Evolutionary conservation across 257 asterid genomes (phyloP), one percentile per base, ranked within the genome.

Genomic region (Nicotiana obtusifolia): DNA sequence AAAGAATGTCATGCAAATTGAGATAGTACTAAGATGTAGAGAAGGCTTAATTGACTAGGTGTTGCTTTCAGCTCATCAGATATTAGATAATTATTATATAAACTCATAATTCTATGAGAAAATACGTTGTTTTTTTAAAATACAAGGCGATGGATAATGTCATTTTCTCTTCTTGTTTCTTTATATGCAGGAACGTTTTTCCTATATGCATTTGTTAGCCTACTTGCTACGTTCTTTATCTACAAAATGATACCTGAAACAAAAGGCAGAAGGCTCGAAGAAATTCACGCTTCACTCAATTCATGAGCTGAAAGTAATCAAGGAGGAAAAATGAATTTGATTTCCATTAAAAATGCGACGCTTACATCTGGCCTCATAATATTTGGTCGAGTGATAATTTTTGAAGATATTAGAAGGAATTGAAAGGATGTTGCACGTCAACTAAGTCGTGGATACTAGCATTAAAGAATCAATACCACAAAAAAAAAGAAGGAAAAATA

Each of bases 191-290:
- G 89, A 49, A 84, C 89, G 28, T 86, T 86, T 80, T 75, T 84
- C 26, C 20, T 84, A 2, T 84, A 81, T 65, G 84, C 86, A 20
- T 26, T 56, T 1, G 35, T 84, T 41, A 71, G 81, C 56, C 66
- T 69, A 69, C 71, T 84, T 19, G 79, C 87, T 11, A 76, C 80
- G 10, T 17, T 86, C 8, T 86, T 86, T 69, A 81, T 84, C 31
- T 78, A 17, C 24, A 53, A 80, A 60, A 8, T 87, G 15, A 37
- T 87, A 47, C 89, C 87, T 1, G 89, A 87, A 82, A 87, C 87
- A n/a, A 84, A 87, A 77, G 89, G 89, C 3, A 68, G 83, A 67
- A 87, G 64, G 61, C 84, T 87, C 1, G 87, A 87, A 64, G 87
- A 87, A 73, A 87, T 87, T 24, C 84, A 83, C 22, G 85, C 86